Evolutionary conservation across 2,329 filamentous ascomycete species (phyloP).

Genomic region (Ophiostoma tasmaniense): DNA sequence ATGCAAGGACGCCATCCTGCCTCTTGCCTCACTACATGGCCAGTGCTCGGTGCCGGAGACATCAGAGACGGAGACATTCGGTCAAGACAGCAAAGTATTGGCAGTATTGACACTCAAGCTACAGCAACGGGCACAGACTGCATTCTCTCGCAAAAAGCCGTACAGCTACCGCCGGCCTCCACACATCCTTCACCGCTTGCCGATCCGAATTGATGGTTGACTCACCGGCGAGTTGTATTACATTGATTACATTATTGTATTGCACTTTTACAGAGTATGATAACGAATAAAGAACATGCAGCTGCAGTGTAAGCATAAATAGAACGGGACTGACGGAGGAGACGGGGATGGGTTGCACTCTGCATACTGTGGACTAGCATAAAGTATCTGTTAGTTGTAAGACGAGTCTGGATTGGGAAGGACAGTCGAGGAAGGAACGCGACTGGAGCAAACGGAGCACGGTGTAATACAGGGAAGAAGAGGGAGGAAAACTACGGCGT

Average conservation of each 20-base stretch:
- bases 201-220: constrained; percentile 13
- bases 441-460: background rate
- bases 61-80: background rate
- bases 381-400: background rate
- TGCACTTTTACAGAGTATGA: too few relatives aligned
- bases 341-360: background rate
- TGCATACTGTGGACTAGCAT: background rate
- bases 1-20: background rate
- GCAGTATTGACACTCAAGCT: too few relatives aligned
- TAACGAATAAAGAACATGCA: background rate
- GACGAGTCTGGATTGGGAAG: constrained; percentile 4
- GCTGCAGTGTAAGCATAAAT: background rate
- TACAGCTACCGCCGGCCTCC: background rate
- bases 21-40: background rate
- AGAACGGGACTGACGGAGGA: background rate
- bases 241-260: too few relatives aligned
- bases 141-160: background rate
- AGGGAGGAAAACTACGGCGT: background rate
- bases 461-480: background rate
- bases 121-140: background rate
- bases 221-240: constrained; percentile 14
- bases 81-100: background rate
- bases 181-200: constrained; percentile 6
- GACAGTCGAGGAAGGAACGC: background rate
- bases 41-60: background rate